Evolutionary conservation across 2,329 filamentous ascomycete genomes (phyloP), one percentile per base, ranked within the genome.

Genomic region (Periconia sp.): DNA sequence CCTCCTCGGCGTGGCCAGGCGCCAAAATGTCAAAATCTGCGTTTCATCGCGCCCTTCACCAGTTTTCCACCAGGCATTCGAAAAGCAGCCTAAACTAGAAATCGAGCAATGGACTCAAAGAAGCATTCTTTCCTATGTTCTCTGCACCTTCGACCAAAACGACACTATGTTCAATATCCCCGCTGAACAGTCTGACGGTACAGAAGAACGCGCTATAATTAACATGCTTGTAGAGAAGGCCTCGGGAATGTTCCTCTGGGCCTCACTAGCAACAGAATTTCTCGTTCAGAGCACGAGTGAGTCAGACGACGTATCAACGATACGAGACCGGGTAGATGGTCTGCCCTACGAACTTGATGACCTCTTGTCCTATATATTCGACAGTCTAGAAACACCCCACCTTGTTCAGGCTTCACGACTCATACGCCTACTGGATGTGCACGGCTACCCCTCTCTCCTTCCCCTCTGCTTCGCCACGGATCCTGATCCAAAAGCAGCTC

Each of bases 21-120:
- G 52, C 10, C 50, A 61, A 0, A 59, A 66, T 26, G 57, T 69
- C 48, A 69, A 69, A 32, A 47, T 67, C 5, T 53, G 60, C n/a
- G 51, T 59, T 2, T 68, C 65, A 10, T 63, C 63, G 32, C 56
- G 62, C 6, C 43, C 51, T 3, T 55, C 55, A 1, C 47, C 54
- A 11, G 45, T 45, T 0, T 60, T 58, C 28, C 49, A 59, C 16
- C 42, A 48, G 21, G 56, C 56, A 4, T 66, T 66, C 21, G 47
- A 60, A 13, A 51, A 50, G 6, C 43, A 50, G 13, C 56, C 62
- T 8, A 50, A 40, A 25, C 43, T 64, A 4, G 45, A 57, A 29
- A 36, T 65, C 12, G 57, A 65, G 17, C 40, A 53, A 21, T 51
- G 48, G 42, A 64, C 48, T 0, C 50, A 43, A 18, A 34, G 45